Base-by-base conservation (phyloP, 805 yeast genomes). In the Metschnikowia henanensis region DNA sequence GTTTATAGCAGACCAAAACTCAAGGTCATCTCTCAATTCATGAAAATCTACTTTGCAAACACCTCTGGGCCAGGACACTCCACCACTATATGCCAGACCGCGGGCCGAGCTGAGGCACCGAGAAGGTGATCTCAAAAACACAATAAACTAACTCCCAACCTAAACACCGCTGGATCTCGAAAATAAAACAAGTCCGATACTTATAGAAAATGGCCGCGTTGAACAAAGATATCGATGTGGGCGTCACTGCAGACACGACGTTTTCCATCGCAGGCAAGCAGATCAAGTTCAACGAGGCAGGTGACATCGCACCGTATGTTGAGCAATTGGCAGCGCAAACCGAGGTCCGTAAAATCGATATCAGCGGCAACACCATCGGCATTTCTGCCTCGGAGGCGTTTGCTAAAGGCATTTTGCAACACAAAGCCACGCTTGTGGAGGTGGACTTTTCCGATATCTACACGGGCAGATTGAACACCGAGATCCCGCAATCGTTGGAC, bases 281-380 rank as follows among this genome's bases (percentile, higher is more conserved):
- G 38, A 56, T 84, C 58, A 92, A 90, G 64, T 79, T 91, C 49
- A 84, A 91, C 61, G 55, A 86, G 1, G 76, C 72, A 15, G 80
- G 72, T 13, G 97, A 91, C 57, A 84, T 91, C 48, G 75, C 79
- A 56, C 84, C 87, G n/a, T 76, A 80, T 56, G 62, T 87, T 18
- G 76, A 76, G 12, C 85, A 81, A 50, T 71, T 94, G 45, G 59
- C 64, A 19, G 48, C 59, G 8, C 50, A 56, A 45, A 49, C 50
- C 45, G 61, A 45, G 45, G 70, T 73, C 39, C 77, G 75, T 30
- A 81, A 79, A 55, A 72, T 91, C 33, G 95, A 89, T 63, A 73
- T 94, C 45, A 83, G 91, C 6, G 99, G 99, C 51, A 94, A 92
- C 70, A 91, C 99, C 23, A 81, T 91, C 51, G 97, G 98, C 46